phyloP scores from a whole-genome alignment of 2,329 filamentous ascomycete genomes.

The Tolypocladium album region DNA sequence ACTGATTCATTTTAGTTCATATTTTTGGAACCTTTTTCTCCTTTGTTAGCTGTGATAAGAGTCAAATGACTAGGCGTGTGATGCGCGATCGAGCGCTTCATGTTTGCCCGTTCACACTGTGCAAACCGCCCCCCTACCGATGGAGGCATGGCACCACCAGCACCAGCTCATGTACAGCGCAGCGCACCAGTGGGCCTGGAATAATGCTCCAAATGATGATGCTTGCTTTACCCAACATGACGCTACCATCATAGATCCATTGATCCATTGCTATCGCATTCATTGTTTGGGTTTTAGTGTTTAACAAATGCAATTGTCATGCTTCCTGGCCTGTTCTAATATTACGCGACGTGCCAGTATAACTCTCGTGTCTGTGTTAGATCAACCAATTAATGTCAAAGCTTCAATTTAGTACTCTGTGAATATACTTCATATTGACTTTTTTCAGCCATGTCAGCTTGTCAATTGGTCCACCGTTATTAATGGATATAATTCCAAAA shows the following conservation, averaged over 20 bases:
- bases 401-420: not conserved
- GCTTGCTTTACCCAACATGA: too few relatives aligned
- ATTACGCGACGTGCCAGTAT: not conserved
- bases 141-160: not conserved
- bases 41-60: not conserved
- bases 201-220: not conserved
- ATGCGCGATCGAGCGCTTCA: too few relatives aligned
- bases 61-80: not conserved
- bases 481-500: not conserved
- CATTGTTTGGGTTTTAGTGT: not conserved
- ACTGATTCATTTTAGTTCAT: not conserved
- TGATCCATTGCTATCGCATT: not conserved
- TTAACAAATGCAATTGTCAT: not conserved
- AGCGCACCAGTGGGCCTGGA: not conserved
- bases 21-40: not conserved
- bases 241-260: not conserved
- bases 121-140: not conserved
- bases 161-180: too few relatives aligned
- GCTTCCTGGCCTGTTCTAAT: not conserved
- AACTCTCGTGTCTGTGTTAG: not conserved
- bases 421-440: not conserved
- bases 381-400: not conserved
- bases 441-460: not conserved
- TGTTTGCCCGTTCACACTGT: not conserved
- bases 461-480: not conserved